Evolutionary conservation across 1,139 yeast genomes (phyloP), one percentile per base, ranked within the genome.

Genomic region (Candida neerlandica): DNA sequence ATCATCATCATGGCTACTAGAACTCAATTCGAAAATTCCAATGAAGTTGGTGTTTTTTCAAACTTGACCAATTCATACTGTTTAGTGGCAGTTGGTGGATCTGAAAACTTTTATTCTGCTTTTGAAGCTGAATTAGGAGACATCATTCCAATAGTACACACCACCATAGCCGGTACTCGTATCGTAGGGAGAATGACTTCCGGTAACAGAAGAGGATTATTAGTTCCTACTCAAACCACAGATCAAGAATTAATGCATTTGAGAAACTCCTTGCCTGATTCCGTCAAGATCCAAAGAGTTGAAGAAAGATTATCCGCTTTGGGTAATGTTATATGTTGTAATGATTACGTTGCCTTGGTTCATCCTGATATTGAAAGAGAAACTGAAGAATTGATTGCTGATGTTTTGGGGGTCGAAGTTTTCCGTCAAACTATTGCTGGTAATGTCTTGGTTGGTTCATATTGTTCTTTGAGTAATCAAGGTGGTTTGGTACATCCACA

Each of bases 281-380:
- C 86, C 46, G 97, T 95, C 58, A 91, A 89, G 73, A 90, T 95
- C 62, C 99, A 95, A 76, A 84, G 99, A 71, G 97, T 95, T 42
- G 99, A 95, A 74, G 99, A 95, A 75, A 84, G 99, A 66, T 78
- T 95, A 58, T 88, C 96, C 44, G 99, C 99, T 10, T 77, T 95
- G 57, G 99, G 99, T 60, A 95, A 95, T 62, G 99, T 95, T 56
- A 91, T 95, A 64, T 94, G 99, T 72, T 94, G 99, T 75, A 95
- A 95, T 73, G 99, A 95, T 71, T 95, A 95, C 69, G 99, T 95
- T 61, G 99, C 99, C 3, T 80, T 95, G 57, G 99, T 95, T 47
- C 99, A 95, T 71, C 99, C 99, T 47, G 99, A 95, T 75, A 90
- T 95, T 58, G 99, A 95, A 77, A 86, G 99, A 67, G 99, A 95